Evolutionary conservation across 78 protist species (phyloP).

Genomic region (Pelomyxa schiedti): DNA sequence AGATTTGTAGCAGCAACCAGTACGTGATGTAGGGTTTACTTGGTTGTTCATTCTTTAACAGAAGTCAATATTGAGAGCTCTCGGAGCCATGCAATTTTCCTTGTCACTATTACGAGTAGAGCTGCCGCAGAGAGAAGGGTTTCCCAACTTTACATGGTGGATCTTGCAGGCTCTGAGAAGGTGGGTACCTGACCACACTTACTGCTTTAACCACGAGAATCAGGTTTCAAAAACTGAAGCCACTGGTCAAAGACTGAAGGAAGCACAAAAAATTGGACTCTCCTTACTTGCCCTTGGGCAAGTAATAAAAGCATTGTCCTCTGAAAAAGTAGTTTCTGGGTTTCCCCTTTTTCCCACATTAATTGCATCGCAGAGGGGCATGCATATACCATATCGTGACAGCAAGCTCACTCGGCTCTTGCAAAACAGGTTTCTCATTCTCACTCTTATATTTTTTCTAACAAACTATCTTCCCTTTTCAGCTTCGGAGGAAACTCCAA

Average conservation of each 20-base stretch:
- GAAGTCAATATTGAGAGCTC: not conserved
- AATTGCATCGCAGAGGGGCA: not conserved
- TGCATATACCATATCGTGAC: constrained; percentile 90
- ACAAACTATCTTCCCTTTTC: too few species aligned
- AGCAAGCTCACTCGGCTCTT: constrained; percentile 79
- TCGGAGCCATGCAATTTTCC: constrained; percentile 19
- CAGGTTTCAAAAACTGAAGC: constrained; percentile 68
- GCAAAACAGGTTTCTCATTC: not conserved
- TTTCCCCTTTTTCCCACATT: not conserved
- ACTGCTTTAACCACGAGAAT: too few species aligned
- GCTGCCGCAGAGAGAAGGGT: constrained; percentile 2
- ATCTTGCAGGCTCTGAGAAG: constrained; percentile 78
- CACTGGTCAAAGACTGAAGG: constrained; percentile 26
- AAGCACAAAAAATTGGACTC: constrained; percentile 60
- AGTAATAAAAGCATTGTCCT: constrained; percentile 59
- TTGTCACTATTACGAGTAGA: not conserved
- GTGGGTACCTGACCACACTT: too few species aligned
- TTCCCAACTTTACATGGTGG: constrained; percentile 55
- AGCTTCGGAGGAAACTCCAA: not conserved
- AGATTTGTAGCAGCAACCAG: not conserved
- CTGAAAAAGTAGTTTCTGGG: not conserved
- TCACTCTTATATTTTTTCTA: too few species aligned
- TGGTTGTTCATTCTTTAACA: not conserved
- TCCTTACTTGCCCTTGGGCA: constrained; percentile 70
- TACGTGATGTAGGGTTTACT: not conserved